A percentile compares a stretch with the other conserved stretches of the same genome.
Conservation (phyloP, 2,329 filamentous ascomycete species). For the Didymella keratinophila region DNA sequence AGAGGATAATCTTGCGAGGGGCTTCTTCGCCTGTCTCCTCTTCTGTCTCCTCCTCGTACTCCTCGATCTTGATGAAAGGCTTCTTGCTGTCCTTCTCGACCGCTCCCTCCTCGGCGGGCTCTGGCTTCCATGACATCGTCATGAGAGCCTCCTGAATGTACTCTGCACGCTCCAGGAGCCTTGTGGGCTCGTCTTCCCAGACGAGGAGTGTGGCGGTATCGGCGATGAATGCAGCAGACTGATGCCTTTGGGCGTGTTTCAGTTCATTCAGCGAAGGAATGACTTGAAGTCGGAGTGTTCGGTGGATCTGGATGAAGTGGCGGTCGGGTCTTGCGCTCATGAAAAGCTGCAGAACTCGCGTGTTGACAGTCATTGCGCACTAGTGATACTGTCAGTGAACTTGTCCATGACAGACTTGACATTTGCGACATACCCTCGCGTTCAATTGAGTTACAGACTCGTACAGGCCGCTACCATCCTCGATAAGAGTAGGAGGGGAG, state of each 20-base stretch:
- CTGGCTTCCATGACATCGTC: conserved; percentile 69
- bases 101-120: conserved; percentile 53
- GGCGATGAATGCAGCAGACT: conserved; percentile 55
- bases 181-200: conserved; percentile 81
- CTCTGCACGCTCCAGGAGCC: conserved; percentile 73
- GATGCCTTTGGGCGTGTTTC: conserved; percentile 72
- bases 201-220: conserved; percentile 75
- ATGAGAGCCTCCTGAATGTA: conserved; percentile 79
- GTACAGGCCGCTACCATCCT: conserved; percentile 59
- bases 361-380: conserved; percentile 74
- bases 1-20: conserved; percentile 61
- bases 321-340: conserved; percentile 61
- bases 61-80: conserved; percentile 23
- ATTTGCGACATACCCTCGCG: conserved; percentile 56
- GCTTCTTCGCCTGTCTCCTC: conserved; percentile 24
- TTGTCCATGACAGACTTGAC: neutral
- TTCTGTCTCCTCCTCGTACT: conserved; percentile 39
- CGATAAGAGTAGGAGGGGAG: conserved; percentile 57
- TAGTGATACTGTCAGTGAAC: conserved; percentile 36
- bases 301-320: conserved; percentile 65
- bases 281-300: conserved; percentile 68
- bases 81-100: conserved; percentile 37
- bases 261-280: conserved; percentile 65
- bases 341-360: conserved; percentile 66
- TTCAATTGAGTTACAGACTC: conserved; percentile 61